Evolutionary conservation across 805 yeast species (phyloP).

Genomic region (Metschnikowia henanensis): DNA sequence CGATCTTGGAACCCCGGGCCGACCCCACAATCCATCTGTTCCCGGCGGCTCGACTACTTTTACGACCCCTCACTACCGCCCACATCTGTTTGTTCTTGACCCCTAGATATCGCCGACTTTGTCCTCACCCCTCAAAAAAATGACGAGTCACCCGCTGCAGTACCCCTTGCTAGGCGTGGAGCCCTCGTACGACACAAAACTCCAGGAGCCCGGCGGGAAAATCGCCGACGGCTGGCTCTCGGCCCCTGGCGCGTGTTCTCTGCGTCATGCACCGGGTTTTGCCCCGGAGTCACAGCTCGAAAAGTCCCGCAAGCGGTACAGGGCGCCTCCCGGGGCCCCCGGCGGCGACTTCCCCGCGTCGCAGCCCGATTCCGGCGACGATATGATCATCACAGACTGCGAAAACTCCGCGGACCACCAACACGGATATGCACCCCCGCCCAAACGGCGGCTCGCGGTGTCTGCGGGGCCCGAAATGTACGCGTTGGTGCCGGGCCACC

Average conservation of each 20-base stretch:
- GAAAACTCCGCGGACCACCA: conserved; percentile 23
- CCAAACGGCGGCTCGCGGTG: conserved; percentile 37
- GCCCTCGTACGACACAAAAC: conserved; percentile 33
- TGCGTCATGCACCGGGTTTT: conserved; percentile 16
- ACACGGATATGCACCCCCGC: conserved; percentile 26
- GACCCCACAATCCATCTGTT: background rate
- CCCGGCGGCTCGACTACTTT: background rate
- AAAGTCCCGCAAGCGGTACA: conserved; percentile 22
- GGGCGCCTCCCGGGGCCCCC: conserved; percentile 19
- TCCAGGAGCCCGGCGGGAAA: conserved; percentile 31
- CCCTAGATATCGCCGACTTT: background rate
- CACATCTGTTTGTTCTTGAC: background rate
- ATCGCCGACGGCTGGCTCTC: conserved; percentile 34
- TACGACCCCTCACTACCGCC: background rate
- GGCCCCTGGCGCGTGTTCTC: conserved; percentile 23
- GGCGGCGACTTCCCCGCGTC: conserved; percentile 16
- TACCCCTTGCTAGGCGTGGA: conserved; percentile 33
- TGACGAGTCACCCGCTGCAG: conserved; percentile 27
- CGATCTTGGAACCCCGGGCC: too few relatives aligned
- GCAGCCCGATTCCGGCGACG: conserved; percentile 30
- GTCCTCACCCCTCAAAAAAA: background rate
- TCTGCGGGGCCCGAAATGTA: background rate
- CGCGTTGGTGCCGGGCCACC: background rate
- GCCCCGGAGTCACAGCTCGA: conserved; percentile 14
- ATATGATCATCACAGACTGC: conserved; percentile 35